Conservation (phyloP, 129 eudicot species). For the Artemisia annua region DNA sequence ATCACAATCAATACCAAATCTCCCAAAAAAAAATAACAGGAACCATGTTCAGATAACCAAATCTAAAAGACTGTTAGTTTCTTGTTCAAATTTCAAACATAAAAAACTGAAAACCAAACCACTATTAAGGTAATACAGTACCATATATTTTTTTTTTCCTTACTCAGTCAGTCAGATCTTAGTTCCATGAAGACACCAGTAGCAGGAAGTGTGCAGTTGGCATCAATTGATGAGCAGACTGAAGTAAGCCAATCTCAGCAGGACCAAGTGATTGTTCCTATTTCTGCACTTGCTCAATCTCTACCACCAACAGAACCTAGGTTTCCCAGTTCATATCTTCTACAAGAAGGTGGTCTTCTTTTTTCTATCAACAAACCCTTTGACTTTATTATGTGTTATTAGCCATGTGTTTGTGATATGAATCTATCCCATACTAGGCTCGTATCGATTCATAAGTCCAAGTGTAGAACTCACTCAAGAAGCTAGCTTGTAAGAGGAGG, state of each 20-base stretch:
- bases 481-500: too few relatives aligned
- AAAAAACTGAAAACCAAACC: neutral
- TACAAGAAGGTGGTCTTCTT: neutral
- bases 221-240: constrained; percentile 28
- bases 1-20: too few relatives aligned
- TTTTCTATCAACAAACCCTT: too few relatives aligned
- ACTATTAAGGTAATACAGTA: neutral
- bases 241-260: constrained; percentile 22
- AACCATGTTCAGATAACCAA: too few relatives aligned
- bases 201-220: constrained; percentile 16
- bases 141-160: neutral
- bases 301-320: neutral
- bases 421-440: too few relatives aligned
- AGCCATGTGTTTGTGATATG: too few relatives aligned
- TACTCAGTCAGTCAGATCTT: neutral
- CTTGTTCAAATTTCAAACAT: too few relatives aligned
- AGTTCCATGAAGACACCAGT: constrained; percentile 18
- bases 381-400: too few relatives aligned
- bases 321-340: constrained; percentile 18
- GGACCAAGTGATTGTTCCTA: constrained; percentile 14
- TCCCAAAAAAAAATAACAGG: neutral
- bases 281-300: neutral
- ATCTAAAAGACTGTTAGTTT: neutral
- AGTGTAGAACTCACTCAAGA: too few relatives aligned
- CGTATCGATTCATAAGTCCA: too few relatives aligned